Conservation (phyloP, 208 protist genomes). For the Leptomonas seymouri region DNA sequence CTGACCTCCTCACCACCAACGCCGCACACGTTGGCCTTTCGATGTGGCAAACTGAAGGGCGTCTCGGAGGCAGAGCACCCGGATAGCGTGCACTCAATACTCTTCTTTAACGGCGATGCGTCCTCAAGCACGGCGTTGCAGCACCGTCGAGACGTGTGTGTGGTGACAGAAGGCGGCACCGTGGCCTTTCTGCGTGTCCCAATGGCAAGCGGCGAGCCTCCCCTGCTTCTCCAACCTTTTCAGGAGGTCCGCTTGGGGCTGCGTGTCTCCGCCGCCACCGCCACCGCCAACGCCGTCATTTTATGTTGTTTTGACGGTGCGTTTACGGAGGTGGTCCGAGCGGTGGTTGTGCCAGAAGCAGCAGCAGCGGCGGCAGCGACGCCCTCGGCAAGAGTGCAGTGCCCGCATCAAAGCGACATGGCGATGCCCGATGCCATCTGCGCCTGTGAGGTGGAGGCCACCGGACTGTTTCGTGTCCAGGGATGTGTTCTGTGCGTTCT, state of each 20-base stretch:
- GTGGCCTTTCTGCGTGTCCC: conserved; percentile 18
- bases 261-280: conserved; percentile 15
- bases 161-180: conserved; percentile 15
- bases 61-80: not conserved
- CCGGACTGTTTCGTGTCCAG: conserved; percentile 52
- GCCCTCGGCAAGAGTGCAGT: not conserved
- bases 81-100: conserved; percentile 10
- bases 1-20: not conserved
- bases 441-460: conserved; percentile 18
- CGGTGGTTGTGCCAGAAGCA: conserved; percentile 4
- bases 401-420: not conserved
- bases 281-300: conserved; percentile 1
- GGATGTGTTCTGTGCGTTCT: conserved; percentile 38
- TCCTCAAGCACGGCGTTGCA: not conserved
- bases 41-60: not conserved
- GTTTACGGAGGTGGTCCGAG: conserved; percentile 28
- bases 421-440: conserved; percentile 2
- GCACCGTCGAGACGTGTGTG: conserved; percentile 8
- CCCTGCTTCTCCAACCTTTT: conserved; percentile 14
- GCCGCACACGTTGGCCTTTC: not conserved
- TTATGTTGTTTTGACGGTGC: conserved; percentile 27
- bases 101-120: conserved; percentile 8
- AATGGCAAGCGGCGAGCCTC: not conserved
- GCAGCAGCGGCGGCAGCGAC: not conserved
- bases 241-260: conserved; percentile 26